Evolutionary conservation across 345 rosid genomes (phyloP), one percentile per base, ranked within the genome.

Genomic region (Clarkia xantiana): DNA sequence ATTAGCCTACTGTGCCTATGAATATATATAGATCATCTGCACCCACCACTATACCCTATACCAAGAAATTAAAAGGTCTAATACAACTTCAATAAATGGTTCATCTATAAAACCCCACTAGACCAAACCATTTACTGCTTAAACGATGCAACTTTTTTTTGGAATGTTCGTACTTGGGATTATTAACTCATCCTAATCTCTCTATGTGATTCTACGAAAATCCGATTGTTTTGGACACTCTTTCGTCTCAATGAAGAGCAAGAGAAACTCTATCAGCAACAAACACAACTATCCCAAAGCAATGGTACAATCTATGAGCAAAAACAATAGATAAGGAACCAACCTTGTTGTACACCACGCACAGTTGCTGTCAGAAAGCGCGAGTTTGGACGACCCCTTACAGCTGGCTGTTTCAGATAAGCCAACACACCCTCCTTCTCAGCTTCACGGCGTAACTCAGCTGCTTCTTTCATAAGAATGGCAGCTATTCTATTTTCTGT

Each of bases 351-450:
- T 44, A 85, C 94, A 20, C 97, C 94, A 52, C 68, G 94, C 61
- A 85, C 88, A 46, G 94, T 85, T n/a, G 97, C 91, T 10, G 79
- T 75, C 34, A 82, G 97, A 69, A 89, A 85, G 52, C 90, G 77
- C 3, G 95, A 77, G 62, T 89, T 89, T 11, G 97, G 90, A 45
- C 88, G 77, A 45, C 70, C 69, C 71, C 95, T 70, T 10, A 62
- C 68, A 16, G 52, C 65, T 48, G 85, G 94, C 62, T 75, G 63
- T 65, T 66, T 64, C 62, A 86, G 93, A 70, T 86, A 86, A 43
- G 69, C 94, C 62, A 75, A 72, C 3, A 83, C 74, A 0, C 94
- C 96, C 53, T 90, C 96, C 56, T 61, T 78, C 59, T 81, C 85
- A 47, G 94, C 94, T 70, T 69, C 77, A 43, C 71, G 70, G 49